A percentile compares a stretch with the other conserved stretches of the same genome.
Evolutionary conservation across 495 filamentous ascomycete species (phyloP).

Genomic region (Aeminium ludgeri): DNA sequence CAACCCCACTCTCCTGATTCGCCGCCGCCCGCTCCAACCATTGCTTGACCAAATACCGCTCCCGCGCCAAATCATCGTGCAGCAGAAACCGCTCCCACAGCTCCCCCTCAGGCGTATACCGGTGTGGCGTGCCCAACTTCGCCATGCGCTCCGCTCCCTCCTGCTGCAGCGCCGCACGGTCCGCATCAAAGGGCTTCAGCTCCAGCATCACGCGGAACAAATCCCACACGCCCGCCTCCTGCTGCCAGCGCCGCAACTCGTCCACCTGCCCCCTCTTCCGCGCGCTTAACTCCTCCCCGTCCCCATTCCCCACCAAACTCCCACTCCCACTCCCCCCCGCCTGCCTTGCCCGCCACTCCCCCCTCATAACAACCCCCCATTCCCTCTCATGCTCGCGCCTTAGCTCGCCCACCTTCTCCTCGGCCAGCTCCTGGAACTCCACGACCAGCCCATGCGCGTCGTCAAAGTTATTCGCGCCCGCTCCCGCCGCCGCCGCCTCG

Average conservation of each 20-base stretch:
- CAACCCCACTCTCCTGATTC: slow-evolving; percentile 47
- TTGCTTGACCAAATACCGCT: slow-evolving; percentile 57
- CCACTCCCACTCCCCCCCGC: too few relatives aligned
- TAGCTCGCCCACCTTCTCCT: slow-evolving; percentile 21
- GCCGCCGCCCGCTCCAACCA: slow-evolving; percentile 67
- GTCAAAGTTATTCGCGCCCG: slow-evolving; percentile 2
- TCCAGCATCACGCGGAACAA: slow-evolving; percentile 50
- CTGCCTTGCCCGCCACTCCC: too few relatives aligned
- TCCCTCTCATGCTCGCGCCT: slow-evolving; percentile 22
- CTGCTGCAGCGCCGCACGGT: slow-evolving; percentile 20
- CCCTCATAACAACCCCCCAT: slow-evolving; percentile 19
- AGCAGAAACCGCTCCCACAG: slow-evolving; percentile 48
- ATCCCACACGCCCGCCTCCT: slow-evolving; percentile 78
- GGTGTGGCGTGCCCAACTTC: slow-evolving; percentile 30
- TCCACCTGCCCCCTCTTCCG: slow-evolving; percentile 19
- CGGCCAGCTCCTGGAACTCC: slow-evolving; percentile 15
- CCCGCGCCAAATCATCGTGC: slow-evolving; percentile 50
- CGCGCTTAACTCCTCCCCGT: too few relatives aligned
- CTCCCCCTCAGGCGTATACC: slow-evolving; percentile 44
- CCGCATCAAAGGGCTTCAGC: slow-evolving; percentile 24
- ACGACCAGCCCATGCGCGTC: slow-evolving; percentile 7
- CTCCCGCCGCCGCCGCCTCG: neutral
- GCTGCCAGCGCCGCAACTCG: slow-evolving; percentile 46
- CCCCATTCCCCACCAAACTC: too few relatives aligned
- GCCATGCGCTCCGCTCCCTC: slow-evolving; percentile 32